Base-by-base conservation (phyloP, 306 rosid species). In the Acacia melanoxylon region DNA sequence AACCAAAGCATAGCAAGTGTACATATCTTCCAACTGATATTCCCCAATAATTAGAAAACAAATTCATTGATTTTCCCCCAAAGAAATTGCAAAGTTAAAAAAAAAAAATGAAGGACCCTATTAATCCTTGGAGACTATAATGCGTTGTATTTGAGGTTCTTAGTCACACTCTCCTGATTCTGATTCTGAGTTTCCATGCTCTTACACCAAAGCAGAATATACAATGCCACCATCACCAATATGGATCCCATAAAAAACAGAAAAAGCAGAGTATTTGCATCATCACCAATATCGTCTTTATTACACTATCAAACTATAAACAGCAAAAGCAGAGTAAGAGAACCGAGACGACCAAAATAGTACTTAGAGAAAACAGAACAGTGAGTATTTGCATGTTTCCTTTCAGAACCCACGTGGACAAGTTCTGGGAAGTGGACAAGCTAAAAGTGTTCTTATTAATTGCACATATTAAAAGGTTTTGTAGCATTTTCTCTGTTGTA, bases 351-450 rank as follows among this genome's bases (percentile, higher is more conserved):
- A 14, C 52, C 17, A 46, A 14, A 46, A 1, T 63, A 27, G 69
- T 63, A 85, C 97, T 94, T 86, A 92, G 97, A 48, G 94, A 78
- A 75, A 77, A 92, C 20, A 94, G 54, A 85, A 91, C 85, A 49
- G 91, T 86, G 41, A 85, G 37, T 42, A 92, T 78, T 80, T 93
- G 90, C 22, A 89, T 77, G 25, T 81, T 88, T 83, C 97, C 98
- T 5, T 35, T 4, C 5, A 5, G 40, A 35, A 35, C 4, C 40
- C 40, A 35, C 40, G 0, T 35, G 40, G 40, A 35, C 7, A 35
- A 35, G 7, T 35, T 35, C 40, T 35, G 40, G 40, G 40, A 35
- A 35, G 7, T 5, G 7, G 40, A 35, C 40, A 35, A 35, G 40
- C 40, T 35, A 35, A 35, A 35, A 5, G 7, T 4, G 40, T 35